Conservation (phyloP, 306 rosid species). For the Fragaria ananassa region DNA sequence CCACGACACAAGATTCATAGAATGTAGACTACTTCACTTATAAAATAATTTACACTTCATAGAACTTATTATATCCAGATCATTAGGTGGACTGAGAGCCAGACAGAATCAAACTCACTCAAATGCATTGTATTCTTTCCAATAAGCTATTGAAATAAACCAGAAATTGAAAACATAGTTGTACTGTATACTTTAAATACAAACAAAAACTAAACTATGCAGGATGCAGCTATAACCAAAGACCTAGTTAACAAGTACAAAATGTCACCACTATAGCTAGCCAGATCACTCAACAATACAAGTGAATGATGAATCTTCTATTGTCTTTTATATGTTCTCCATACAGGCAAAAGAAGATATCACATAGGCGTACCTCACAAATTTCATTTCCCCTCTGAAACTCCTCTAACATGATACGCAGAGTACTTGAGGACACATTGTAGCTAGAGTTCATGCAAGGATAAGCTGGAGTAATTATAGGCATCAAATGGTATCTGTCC, state of each 20-base stretch:
- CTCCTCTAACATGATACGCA: conserved; percentile 84
- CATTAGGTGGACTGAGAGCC: not conserved
- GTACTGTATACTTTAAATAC: not conserved
- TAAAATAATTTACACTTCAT: not conserved
- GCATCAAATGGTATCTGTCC: conserved; percentile 86
- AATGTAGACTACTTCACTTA: not conserved
- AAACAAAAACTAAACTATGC: not conserved
- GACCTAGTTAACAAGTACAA: not conserved
- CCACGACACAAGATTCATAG: not conserved
- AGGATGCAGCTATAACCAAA: not conserved
- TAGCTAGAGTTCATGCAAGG: conserved; percentile 98
- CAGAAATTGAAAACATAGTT: not conserved
- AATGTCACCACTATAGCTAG: not conserved
- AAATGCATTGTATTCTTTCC: not conserved
- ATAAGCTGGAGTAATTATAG: conserved; percentile 98
- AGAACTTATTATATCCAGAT: not conserved
- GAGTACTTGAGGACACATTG: conserved; percentile 85
- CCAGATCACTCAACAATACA: not conserved
- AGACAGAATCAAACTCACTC: not conserved
- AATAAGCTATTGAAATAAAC: not conserved
- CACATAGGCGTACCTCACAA: conserved; percentile 63
- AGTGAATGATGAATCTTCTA: not conserved
- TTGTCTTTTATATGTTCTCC: not conserved
- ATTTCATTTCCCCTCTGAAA: conserved; percentile 91
- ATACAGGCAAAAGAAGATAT: conserved; percentile 12